Percentiles rank a stretch among this genome's conserved stretches.
phyloP scores from a whole-genome alignment of 1,284 basidiomycete species.

The Agroathelia rolfsii region DNA sequence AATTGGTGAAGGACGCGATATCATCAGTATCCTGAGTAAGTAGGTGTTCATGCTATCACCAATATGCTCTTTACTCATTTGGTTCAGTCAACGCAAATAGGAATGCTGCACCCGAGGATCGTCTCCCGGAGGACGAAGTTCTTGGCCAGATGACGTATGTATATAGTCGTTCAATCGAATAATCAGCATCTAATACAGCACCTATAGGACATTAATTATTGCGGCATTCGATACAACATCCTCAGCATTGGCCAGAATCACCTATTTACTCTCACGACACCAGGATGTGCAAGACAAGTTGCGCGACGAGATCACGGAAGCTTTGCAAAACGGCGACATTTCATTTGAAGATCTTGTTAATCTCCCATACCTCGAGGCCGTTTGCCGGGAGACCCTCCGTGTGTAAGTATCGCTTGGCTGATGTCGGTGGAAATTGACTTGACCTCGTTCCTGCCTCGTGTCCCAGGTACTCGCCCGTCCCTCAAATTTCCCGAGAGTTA shows the following conservation, averaged over 20 bases:
- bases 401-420: conserved; percentile 3
- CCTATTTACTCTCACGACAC: conserved; percentile 18
- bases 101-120: conserved; percentile 14
- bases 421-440: not conserved
- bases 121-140: conserved; percentile 15
- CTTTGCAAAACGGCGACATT: conserved; percentile 11
- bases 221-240: conserved; percentile 23
- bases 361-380: conserved; percentile 15
- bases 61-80: not conserved
- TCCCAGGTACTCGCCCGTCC: conserved; percentile 6
- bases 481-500: conserved; percentile 4
- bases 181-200: not conserved
- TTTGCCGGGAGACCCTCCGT: conserved; percentile 14
- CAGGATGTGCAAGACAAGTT: conserved; percentile 18
- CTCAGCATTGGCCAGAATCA: conserved; percentile 15
- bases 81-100: conserved; percentile 19
- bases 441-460: not conserved
- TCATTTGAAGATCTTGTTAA: conserved; percentile 11
- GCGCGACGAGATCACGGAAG: conserved; percentile 18
- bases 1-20: conserved; percentile 30
- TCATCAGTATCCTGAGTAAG: conserved; percentile 36
- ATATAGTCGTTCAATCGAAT: conserved; percentile 1
- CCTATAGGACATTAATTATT: conserved; percentile 18
- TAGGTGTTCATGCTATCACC: conserved; percentile 6
- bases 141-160: conserved; percentile 16